Conservation (phyloP, 805 yeast species). For the Lachancea kluyveri region DNA sequence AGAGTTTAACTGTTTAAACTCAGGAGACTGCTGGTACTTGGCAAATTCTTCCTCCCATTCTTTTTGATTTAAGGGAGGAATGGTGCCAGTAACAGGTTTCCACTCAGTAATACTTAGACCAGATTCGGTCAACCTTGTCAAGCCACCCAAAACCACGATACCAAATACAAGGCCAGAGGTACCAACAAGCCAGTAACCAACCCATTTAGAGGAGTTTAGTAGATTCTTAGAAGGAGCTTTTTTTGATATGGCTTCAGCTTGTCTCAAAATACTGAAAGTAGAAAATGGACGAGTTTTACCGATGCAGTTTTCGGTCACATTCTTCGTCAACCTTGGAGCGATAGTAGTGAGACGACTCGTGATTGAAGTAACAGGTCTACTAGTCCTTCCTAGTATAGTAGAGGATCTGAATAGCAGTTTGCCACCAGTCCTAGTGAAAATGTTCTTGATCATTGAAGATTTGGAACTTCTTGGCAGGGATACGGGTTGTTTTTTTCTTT, state of each 20-base stretch:
- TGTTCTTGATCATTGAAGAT: too few relatives aligned
- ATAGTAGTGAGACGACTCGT: too few relatives aligned
- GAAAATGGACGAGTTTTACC: too few relatives aligned
- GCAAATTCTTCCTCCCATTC: conserved; percentile 86
- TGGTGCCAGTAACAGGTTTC: conserved; percentile 94
- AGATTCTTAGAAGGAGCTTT: conserved; percentile 30
- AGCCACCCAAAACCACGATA: conserved; percentile 93
- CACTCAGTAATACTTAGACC: conserved; percentile 96
- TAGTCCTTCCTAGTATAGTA: too few relatives aligned
- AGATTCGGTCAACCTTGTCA: conserved; percentile 91
- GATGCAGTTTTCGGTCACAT: too few relatives aligned
- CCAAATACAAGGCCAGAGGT: conserved; percentile 88
- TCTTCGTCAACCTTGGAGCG: too few relatives aligned
- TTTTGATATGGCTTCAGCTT: conserved; percentile 12
- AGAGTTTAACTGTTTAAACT: conserved; percentile 81
- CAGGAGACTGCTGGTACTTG: conserved; percentile 83
- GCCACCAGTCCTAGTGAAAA: too few relatives aligned
- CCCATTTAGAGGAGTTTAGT: conserved; percentile 46
- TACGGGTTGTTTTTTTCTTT: too few relatives aligned
- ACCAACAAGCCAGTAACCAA: conserved; percentile 85
- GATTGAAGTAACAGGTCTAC: too few relatives aligned
- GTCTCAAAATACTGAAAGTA: conserved; percentile 9
- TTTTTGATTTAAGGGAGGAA: conserved; percentile 76
- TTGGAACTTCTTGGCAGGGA: too few relatives aligned
- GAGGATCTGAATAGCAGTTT: too few relatives aligned